Percentiles rank a stretch among this genome's conserved stretches.
phyloP scores from a whole-genome alignment of 257 asterid genomes.

The Scutellaria minor region DNA sequence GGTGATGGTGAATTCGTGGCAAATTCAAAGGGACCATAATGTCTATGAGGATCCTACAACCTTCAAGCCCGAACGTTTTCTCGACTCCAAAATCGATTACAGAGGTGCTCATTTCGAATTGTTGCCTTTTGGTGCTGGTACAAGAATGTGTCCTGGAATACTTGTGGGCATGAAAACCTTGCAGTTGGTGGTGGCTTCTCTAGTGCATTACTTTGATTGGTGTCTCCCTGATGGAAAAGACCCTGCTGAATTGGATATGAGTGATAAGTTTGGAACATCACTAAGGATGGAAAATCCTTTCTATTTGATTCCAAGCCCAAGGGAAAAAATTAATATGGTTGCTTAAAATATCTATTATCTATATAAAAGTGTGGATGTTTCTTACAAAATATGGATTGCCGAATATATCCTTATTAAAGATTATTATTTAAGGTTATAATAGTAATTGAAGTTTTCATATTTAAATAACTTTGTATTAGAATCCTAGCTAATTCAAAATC shows the following conservation, averaged over 20 bases:
- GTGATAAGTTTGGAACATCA: background rate
- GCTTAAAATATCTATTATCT: too few relatives aligned
- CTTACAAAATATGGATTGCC: too few relatives aligned
- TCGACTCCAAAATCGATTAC: conserved; percentile 23
- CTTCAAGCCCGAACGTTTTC: conserved; percentile 36
- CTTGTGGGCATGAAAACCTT: conserved; percentile 23
- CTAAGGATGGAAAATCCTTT: background rate
- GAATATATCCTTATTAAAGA: too few relatives aligned
- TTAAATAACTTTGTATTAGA: too few relatives aligned
- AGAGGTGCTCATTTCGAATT: conserved; percentile 19
- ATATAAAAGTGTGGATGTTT: too few relatives aligned
- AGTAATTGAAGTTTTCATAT: too few relatives aligned
- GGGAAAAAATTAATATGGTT: background rate
- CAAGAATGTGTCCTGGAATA: conserved; percentile 35
- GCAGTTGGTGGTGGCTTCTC: conserved; percentile 24
- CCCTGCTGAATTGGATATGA: background rate
- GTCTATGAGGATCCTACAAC: conserved; percentile 28
- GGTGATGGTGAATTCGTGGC: conserved; percentile 39
- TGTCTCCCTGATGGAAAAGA: conserved; percentile 9
- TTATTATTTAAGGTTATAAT: too few relatives aligned
- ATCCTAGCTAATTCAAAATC: too few relatives aligned
- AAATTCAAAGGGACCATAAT: conserved; percentile 27
- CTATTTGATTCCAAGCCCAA: background rate
- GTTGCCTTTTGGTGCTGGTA: conserved; percentile 36
- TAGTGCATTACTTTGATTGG: conserved; percentile 39